A percentile compares a stretch with the other conserved stretches of the same genome.
phyloP scores from a whole-genome alignment of 2,329 filamentous ascomycete genomes.

The Paecilomyces formosus region DNA sequence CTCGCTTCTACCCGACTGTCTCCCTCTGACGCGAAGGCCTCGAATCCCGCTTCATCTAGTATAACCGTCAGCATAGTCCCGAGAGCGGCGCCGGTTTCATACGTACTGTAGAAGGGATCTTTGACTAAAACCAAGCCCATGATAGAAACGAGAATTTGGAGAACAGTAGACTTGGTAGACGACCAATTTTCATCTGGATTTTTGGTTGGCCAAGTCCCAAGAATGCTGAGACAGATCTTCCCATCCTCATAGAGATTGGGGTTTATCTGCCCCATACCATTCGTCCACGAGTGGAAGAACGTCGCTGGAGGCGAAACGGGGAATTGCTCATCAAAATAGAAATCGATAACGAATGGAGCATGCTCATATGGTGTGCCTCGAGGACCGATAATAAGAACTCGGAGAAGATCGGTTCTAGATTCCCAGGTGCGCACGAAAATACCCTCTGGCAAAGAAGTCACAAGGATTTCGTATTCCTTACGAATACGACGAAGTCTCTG shows the following conservation, averaged over 20 bases:
- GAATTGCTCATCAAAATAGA: constrained; percentile 44
- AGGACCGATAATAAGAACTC: constrained; percentile 52
- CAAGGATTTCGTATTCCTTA: constrained; percentile 54
- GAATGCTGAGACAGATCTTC: constrained; percentile 52
- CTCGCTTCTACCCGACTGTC: constrained; percentile 40
- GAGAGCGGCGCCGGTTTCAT: background rate
- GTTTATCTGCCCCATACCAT: constrained; percentile 47
- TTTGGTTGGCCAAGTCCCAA: constrained; percentile 53
- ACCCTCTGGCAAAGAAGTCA: constrained; percentile 44
- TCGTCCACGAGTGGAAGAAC: constrained; percentile 54
- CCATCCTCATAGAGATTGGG: constrained; percentile 58
- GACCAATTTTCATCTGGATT: constrained; percentile 49
- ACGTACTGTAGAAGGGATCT: constrained; percentile 53
- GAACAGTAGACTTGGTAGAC: constrained; percentile 44
- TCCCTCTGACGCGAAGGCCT: constrained; percentile 40
- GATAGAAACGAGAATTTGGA: constrained; percentile 52
- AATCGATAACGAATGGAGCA: constrained; percentile 55
- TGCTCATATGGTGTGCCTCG: constrained; percentile 54
- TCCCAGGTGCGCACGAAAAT: constrained; percentile 56
- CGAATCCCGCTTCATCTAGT: constrained; percentile 54
- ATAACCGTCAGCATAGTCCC: background rate
- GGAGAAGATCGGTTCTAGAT: constrained; percentile 50
- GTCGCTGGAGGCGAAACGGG: constrained; percentile 47
- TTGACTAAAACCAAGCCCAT: constrained; percentile 52
- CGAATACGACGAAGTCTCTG: constrained; percentile 40